These are phyloP conservation scores for Fusarium xyrophilum DNA, from an alignment of 2,329 filamentous ascomycete genomes.

Conservation along the genomic window DNA sequence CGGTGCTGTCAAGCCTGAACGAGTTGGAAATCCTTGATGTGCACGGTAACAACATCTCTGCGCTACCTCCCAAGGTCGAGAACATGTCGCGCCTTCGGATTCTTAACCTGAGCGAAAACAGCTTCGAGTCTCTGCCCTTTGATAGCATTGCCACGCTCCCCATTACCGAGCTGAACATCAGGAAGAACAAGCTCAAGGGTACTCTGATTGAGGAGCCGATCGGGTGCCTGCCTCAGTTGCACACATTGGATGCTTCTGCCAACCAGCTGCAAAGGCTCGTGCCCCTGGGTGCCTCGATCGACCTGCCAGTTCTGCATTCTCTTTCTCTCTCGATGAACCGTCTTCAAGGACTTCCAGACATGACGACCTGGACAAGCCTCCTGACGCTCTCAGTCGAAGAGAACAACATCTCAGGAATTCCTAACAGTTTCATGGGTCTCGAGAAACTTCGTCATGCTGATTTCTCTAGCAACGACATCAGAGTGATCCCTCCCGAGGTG, in stretches of 20 bases:
- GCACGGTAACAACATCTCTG: constrained; percentile 78
- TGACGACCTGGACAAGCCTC: constrained; percentile 76
- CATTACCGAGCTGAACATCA: constrained; percentile 74
- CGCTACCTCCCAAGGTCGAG: constrained; percentile 71
- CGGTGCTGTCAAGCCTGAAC: constrained; percentile 67
- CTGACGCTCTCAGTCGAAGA: constrained; percentile 79
- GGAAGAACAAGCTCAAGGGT: constrained; percentile 80
- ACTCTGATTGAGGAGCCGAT: constrained; percentile 72
- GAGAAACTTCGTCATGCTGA: constrained; percentile 76
- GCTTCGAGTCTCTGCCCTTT: constrained; percentile 74
- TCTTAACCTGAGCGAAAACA: constrained; percentile 82
- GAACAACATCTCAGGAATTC: constrained; percentile 79
- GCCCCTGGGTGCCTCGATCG: constrained; percentile 54
- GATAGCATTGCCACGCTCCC: constrained; percentile 71
- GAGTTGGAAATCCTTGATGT: constrained; percentile 83
- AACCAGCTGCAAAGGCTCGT: constrained; percentile 72
- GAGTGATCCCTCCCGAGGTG: constrained; percentile 75
- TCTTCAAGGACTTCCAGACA: constrained; percentile 73
- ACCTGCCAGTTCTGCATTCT: constrained; percentile 74
- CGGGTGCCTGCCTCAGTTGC: constrained; percentile 66
- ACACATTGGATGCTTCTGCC: constrained; percentile 77
- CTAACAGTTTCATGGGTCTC: constrained; percentile 74
- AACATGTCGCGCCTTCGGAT: constrained; percentile 73
- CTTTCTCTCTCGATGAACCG: constrained; percentile 84
- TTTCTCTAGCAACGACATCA: constrained; percentile 85